Percentiles rank a stretch among this genome's conserved stretches.
These are phyloP conservation scores for Termitomyces titanicus DNA, from an alignment of 768 basidiomycete genomes.

Conservation along the genomic window DNA sequence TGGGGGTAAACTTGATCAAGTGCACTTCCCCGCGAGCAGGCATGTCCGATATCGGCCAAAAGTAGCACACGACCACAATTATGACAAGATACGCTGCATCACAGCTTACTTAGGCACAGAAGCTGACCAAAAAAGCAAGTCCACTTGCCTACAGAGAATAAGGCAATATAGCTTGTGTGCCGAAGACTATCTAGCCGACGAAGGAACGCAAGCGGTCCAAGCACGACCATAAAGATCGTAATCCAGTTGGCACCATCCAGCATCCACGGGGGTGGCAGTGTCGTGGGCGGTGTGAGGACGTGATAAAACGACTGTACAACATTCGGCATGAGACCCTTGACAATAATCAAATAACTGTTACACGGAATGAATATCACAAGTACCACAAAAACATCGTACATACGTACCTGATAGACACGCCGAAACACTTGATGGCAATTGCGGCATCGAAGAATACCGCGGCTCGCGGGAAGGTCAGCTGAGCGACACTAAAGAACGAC, in stretches of 20 bases:
- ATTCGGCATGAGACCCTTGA: conserved; percentile 91
- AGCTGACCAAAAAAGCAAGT: background rate
- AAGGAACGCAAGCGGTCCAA: conserved; percentile 82
- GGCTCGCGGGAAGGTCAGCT: conserved; percentile 86
- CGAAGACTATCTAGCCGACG: conserved; percentile 81
- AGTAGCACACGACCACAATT: conserved; percentile 80
- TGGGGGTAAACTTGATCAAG: conserved; percentile 70
- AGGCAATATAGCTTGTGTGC: conserved; percentile 87
- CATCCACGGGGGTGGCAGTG: conserved; percentile 72
- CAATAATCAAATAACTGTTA: conserved; percentile 80
- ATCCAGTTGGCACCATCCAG: conserved; percentile 83
- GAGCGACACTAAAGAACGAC: conserved; percentile 80
- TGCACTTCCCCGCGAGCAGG: conserved; percentile 62
- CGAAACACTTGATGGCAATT: conserved; percentile 95
- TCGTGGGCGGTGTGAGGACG: conserved; percentile 60
- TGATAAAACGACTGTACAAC: conserved; percentile 84
- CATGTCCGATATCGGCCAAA: conserved; percentile 66
- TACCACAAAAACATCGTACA: background rate
- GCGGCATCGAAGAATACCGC: conserved; percentile 91
- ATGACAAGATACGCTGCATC: conserved; percentile 66
- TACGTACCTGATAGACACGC: conserved; percentile 89
- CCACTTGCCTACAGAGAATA: conserved; percentile 82
- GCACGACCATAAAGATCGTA: conserved; percentile 65
- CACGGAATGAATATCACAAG: background rate
- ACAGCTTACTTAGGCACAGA: background rate